Conservation (phyloP, 2,329 filamentous ascomycete genomes). For the Thelonectria rubi region DNA sequence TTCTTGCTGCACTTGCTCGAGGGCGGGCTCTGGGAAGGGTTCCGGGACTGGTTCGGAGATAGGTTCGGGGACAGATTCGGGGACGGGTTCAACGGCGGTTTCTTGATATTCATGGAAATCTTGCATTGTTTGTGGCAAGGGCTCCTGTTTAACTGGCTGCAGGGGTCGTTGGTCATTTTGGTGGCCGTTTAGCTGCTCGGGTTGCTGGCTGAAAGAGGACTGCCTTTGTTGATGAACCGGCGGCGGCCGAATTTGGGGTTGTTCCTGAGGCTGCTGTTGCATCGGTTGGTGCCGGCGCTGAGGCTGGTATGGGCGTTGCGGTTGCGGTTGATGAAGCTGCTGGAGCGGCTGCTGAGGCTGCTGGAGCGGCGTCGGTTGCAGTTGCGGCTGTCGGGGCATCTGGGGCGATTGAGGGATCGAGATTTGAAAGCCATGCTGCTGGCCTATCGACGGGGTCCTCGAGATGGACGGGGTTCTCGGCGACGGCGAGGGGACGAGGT, state of each 20-base stretch:
- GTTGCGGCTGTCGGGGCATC: slow-evolving; percentile 28
- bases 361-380: slow-evolving; percentile 19
- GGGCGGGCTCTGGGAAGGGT: slow-evolving; percentile 13
- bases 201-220: slow-evolving; percentile 20
- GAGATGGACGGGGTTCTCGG: slow-evolving; percentile 36
- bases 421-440: slow-evolving; percentile 36
- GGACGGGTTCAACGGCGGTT: slow-evolving; percentile 26
- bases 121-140: slow-evolving; percentile 31
- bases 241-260: slow-evolving; percentile 14
- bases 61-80: slow-evolving; percentile 33
- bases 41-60: slow-evolving; percentile 33
- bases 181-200: slow-evolving; percentile 29
- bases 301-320: slow-evolving; percentile 20
- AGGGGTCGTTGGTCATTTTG: slow-evolving; percentile 20
- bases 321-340: slow-evolving; percentile 32
- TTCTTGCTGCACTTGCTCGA: slow-evolving; percentile 35
- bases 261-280: slow-evolving; percentile 30
- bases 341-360: slow-evolving; percentile 14
- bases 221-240: slow-evolving; percentile 28
- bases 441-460: slow-evolving; percentile 34
- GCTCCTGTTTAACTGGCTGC: slow-evolving; percentile 21
- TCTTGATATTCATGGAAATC: slow-evolving; percentile 20
- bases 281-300: slow-evolving; percentile 19
- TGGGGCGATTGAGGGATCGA: slow-evolving; percentile 27
- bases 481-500: slow-evolving; percentile 33